Percentiles rank a stretch among this genome's conserved stretches.
Evolutionary conservation across 257 asterid genomes (phyloP).

Genomic region (Vinca minor): DNA sequence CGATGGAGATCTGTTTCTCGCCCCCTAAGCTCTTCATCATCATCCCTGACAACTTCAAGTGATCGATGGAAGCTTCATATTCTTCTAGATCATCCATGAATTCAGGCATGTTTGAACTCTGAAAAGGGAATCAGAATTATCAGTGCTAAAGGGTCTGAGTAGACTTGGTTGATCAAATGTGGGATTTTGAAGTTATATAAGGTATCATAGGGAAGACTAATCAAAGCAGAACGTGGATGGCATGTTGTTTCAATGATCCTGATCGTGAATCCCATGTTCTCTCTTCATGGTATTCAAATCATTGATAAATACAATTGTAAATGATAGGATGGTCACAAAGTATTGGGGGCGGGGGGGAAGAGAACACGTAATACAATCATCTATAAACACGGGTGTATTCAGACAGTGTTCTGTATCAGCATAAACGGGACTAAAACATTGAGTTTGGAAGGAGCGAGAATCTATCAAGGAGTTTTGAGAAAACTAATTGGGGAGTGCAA

Average conservation of each 20-base stretch:
- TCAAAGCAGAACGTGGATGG: conserved; percentile 31
- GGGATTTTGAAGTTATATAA: conserved; percentile 15
- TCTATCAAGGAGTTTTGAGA: no score
- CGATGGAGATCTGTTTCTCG: conserved; percentile 67
- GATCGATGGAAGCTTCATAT: conserved; percentile 11
- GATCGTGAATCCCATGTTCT: conserved; percentile 40
- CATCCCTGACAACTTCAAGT: background rate
- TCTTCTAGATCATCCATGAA: conserved; percentile 7
- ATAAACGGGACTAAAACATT: no score
- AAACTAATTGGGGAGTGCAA: no score
- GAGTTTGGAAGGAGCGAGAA: no score
- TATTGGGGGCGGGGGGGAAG: background rate
- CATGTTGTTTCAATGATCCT: conserved; percentile 19
- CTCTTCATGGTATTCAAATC: background rate
- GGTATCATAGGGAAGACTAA: conserved; percentile 1
- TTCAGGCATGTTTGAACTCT: conserved; percentile 7
- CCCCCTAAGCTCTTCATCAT: conserved; percentile 19
- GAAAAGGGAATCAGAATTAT: no score
- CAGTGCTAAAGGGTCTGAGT: no score
- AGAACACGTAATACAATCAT: background rate
- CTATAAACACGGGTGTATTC: no score
- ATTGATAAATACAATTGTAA: background rate
- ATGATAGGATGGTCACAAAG: background rate
- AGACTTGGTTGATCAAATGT: background rate
- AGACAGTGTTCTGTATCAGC: no score